These are phyloP conservation scores for Penicillium lividum DNA, from an alignment of 495 filamentous ascomycete species.

Conservation along the genomic window DNA sequence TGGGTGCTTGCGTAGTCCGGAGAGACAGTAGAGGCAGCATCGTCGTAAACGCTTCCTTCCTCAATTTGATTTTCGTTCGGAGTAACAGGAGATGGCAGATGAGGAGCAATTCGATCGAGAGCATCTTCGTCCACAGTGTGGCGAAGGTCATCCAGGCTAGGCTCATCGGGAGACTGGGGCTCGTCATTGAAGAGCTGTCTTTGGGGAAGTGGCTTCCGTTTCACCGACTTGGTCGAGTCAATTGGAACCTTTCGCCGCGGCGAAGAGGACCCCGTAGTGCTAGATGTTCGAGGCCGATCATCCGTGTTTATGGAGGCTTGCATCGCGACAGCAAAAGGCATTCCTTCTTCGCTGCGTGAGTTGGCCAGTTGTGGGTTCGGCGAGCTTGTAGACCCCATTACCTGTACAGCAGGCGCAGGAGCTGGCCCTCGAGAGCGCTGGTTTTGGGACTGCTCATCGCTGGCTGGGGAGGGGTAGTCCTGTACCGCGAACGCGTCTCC, in stretches of 20 bases:
- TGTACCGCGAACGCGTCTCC: constrained; percentile 38
- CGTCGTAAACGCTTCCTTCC: constrained; percentile 53
- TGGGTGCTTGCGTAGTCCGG: constrained; percentile 73
- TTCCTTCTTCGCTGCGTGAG: constrained; percentile 26
- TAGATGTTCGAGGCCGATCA: constrained; percentile 23
- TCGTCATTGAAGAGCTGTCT: constrained; percentile 13
- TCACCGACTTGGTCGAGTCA: constrained; percentile 49
- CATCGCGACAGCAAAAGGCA: constrained; percentile 16
- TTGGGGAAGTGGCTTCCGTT: constrained; percentile 66
- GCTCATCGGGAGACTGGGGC: constrained; percentile 31
- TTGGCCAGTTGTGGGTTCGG: constrained; percentile 13
- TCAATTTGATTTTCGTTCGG: constrained; percentile 41
- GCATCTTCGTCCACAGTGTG: constrained; percentile 66
- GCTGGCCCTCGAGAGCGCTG: background rate
- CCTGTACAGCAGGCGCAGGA: background rate
- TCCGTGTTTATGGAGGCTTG: constrained; percentile 19
- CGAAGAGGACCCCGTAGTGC: constrained; percentile 20
- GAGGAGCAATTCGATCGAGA: constrained; percentile 51
- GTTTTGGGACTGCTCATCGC: constrained; percentile 13
- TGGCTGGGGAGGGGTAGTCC: constrained; percentile 26
- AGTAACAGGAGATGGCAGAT: constrained; percentile 35
- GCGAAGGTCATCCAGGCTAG: constrained; percentile 64
- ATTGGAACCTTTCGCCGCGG: constrained; percentile 37
- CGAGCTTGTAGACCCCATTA: constrained; percentile 1
- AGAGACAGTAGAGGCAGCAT: constrained; percentile 48